Evolutionary conservation across 2,329 filamentous ascomycete genomes (phyloP), one percentile per base, ranked within the genome.

Genomic region (Aspergillus fumigatiaffinis): DNA sequence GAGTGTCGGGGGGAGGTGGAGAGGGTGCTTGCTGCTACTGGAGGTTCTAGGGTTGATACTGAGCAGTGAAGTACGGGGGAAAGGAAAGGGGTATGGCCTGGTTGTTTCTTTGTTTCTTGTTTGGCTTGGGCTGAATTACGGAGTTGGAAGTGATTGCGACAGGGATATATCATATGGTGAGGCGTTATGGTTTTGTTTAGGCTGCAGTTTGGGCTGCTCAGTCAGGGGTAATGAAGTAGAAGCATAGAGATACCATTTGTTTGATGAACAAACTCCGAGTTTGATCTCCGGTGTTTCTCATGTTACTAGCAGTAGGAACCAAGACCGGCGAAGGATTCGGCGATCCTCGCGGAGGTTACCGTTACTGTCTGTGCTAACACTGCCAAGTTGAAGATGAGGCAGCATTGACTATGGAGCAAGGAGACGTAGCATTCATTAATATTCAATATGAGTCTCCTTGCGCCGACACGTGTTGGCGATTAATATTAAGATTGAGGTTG

Each of bases 1-100:
- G 84, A 84, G 51, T 77, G 84, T 64, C 73, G 73, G 52, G 75
- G 74, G 32, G 82, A 86, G 60, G 80, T 86, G 5, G 76, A 76
- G 59, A 74, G 74, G 52, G 77, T 84, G 10, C 71, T 85, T 49
- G 71, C 75, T 60, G 75, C 71, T 50, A 73, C 68, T 14, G 68
- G 73, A 12, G 59, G 57, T 25, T 9, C 4, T 9, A 29, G 10
- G 28, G 26, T 2, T 28, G 26, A 28, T 8, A 28, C 26, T 9
- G 26, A 28, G 26, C 7, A 28, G 26, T 9, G 9, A 14, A 5
- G 10, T n/a, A n/a, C n/a, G n/a, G n/a, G n/a, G n/a, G n/a, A n/a
- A n/a, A n/a, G n/a, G n/a, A n/a, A n/a, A n/a, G n/a, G n/a, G n/a
- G n/a, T n/a, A n/a, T n/a, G n/a, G n/a, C n/a, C n/a, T n/a, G n/a